phyloP scores from a whole-genome alignment of 2,329 filamentous ascomycete species.

The Aschersonia sp. region DNA sequence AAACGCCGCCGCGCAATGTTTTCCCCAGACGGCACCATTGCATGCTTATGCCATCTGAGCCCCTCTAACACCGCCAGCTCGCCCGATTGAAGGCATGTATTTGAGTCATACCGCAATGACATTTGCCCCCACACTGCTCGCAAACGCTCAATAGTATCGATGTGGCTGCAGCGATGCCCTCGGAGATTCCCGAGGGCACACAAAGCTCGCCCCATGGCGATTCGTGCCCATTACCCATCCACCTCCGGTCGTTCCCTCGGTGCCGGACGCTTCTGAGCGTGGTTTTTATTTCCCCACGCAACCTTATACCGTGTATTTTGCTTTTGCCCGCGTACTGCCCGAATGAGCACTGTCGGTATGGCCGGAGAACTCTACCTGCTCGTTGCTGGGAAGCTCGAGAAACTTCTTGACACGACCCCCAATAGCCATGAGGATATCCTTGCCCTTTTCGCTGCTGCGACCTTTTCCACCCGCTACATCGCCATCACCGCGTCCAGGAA shows the following conservation, averaged over 20 bases:
- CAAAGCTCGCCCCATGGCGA: no score
- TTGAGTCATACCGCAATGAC: no score
- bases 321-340: constrained; percentile 89
- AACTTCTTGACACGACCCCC: constrained; percentile 88
- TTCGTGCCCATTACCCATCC: no score
- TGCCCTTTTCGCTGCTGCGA: constrained; percentile 65
- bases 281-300: not conserved
- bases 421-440: constrained; percentile 70
- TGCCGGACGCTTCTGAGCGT: no score
- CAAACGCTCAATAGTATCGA: no score
- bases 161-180: no score
- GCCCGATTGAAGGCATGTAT: not conserved
- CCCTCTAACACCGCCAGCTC: not conserved
- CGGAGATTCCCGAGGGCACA: no score
- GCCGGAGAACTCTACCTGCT: constrained; percentile 85
- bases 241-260: no score
- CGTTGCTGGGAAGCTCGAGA: constrained; percentile 60
- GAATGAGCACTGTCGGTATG: constrained; percentile 89
- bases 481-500: constrained; percentile 59
- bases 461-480: constrained; percentile 65
- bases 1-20: not conserved
- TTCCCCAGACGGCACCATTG: not conserved
- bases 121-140: no score
- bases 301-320: constrained; percentile 69
- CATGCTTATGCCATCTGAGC: not conserved